Percentiles rank a stretch among this genome's conserved stretches.
These are phyloP conservation scores for Mortierella sp. DNA, from an alignment of 371 early-diverging fungal species.

Conservation along the genomic window DNA sequence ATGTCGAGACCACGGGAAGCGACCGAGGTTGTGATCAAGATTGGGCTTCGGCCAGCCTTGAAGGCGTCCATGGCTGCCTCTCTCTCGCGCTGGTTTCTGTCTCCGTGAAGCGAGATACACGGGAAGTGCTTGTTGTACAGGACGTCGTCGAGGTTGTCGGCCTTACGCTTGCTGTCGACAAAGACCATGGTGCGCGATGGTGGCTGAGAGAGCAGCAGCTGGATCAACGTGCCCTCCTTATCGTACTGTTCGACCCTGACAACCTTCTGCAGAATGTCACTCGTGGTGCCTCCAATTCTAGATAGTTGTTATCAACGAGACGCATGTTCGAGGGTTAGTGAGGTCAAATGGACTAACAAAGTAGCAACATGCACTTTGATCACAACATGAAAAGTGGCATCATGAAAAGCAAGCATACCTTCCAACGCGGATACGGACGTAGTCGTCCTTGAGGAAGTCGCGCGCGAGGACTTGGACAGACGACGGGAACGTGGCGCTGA, in stretches of 20 bases:
- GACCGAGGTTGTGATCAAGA: constrained; percentile 93
- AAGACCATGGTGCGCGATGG: constrained; percentile 81
- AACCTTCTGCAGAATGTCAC: constrained; percentile 64
- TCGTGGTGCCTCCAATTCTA: constrained; percentile 67
- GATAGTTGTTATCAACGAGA: too few species aligned
- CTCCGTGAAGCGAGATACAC: constrained; percentile 80
- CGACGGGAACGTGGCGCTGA: constrained; percentile 98
- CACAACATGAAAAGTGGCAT: too few species aligned
- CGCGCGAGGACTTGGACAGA: constrained; percentile 91
- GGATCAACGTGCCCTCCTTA: constrained; percentile 60
- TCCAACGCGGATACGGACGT: constrained; percentile 54
- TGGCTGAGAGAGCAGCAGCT: constrained; percentile 62
- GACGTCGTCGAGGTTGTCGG: constrained; percentile 83
- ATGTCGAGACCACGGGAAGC: constrained; percentile 94
- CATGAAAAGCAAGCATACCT: too few species aligned
- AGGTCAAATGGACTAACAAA: too few species aligned
- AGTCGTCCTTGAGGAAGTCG: constrained; percentile 75
- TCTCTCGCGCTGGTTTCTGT: constrained; percentile 84
- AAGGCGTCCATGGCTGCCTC: constrained; percentile 85
- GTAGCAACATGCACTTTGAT: too few species aligned
- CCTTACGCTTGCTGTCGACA: constrained; percentile 85
- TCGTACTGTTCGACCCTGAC: constrained; percentile 67
- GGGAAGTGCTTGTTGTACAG: constrained; percentile 77
- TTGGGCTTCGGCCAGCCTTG: constrained; percentile 74
- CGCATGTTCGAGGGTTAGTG: too few species aligned